Evolutionary conservation across 345 rosid species (phyloP), one percentile per base, ranked within the genome.

Genomic region (Laguncularia racemosa): DNA sequence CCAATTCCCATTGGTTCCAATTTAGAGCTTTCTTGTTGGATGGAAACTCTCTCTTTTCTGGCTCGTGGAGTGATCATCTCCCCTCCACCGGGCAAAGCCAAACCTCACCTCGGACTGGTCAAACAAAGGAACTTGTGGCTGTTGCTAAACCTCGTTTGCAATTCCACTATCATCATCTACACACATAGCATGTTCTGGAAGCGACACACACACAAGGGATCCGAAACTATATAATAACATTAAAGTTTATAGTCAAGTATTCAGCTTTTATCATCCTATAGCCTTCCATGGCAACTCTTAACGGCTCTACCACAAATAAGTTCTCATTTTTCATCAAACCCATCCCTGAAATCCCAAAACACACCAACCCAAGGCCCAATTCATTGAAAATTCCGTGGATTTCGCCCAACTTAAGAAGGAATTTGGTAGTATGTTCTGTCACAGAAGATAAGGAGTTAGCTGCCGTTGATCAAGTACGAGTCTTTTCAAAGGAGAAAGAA

Each of bases 371-470:
- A 6, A 52, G 46, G 26, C 17, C 46, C 61, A n/a, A 14, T 44
- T 40, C 44, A 52, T 54, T 48, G 40, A 33, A 33, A 33, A n/a
- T 13, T 73, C 38, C 48, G 46, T 58, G 60, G 48, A 51, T 59
- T 62, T 55, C 55, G 60, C 50, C 48, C 28, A 14, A 40, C 48
- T 40, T 48, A 18, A 74, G 54, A 21, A 68, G 71, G 46, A 77
- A 54, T 12, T 75, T 79, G 82, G 70, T 68, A 33, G 65, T 65
- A 46, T 56, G 67, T 23, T 84, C 95, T 2, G 63, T 89, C 59
- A 71, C 68, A 3, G 80, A 76, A 66, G 92, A 86, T 59, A 80
- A 65, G 66, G 77, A 82, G 53, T 75, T 72, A 46, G 70, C 68
- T 53, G 68, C 77, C 12, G 59, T 62, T 44, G 73, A 72, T 20